Percentiles rank a stretch among this genome's conserved stretches.
Evolutionary conservation across 2,329 filamentous ascomycete species (phyloP).

Genomic region (Claviceps sp.): DNA sequence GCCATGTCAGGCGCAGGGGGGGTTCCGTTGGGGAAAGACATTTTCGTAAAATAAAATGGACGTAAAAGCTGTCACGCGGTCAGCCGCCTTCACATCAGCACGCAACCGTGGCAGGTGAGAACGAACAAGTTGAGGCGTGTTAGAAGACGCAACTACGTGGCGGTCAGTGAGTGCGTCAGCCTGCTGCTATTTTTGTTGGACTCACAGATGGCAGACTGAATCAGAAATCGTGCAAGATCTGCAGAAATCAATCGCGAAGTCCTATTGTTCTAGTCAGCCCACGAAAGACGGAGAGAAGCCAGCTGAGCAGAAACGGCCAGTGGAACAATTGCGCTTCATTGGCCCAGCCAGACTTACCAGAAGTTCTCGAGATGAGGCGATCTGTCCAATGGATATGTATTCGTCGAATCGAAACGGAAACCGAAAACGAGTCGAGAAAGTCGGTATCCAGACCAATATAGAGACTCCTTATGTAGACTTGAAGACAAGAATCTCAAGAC

Average conservation of each 20-base stretch:
- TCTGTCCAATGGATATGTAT: constrained; percentile 15
- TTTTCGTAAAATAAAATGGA: constrained; percentile 11
- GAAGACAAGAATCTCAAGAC: constrained; percentile 24
- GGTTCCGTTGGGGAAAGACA: constrained; percentile 26
- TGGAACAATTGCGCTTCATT: background rate
- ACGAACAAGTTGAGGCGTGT: constrained; percentile 2
- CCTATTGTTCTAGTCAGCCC: constrained; percentile 5
- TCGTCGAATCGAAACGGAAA: constrained; percentile 17
- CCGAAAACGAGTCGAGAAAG: constrained; percentile 21
- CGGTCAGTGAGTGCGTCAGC: background rate
- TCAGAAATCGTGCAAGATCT: constrained; percentile 10
- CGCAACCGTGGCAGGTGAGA: background rate
- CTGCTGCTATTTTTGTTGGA: background rate
- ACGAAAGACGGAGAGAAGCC: background rate
- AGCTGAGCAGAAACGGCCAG: background rate
- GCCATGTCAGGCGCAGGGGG: constrained; percentile 25
- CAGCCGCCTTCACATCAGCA: background rate
- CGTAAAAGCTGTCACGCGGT: background rate
- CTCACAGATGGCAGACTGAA: constrained; percentile 1
- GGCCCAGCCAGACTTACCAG: constrained; percentile 6
- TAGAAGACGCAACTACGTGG: constrained; percentile 1
- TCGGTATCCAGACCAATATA: constrained; percentile 23
- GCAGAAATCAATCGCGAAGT: constrained; percentile 14
- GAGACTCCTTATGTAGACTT: constrained; percentile 24
- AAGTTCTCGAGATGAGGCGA: constrained; percentile 6